Base-by-base conservation (phyloP, 768 basidiomycete genomes). In the Suillus americanus region DNA sequence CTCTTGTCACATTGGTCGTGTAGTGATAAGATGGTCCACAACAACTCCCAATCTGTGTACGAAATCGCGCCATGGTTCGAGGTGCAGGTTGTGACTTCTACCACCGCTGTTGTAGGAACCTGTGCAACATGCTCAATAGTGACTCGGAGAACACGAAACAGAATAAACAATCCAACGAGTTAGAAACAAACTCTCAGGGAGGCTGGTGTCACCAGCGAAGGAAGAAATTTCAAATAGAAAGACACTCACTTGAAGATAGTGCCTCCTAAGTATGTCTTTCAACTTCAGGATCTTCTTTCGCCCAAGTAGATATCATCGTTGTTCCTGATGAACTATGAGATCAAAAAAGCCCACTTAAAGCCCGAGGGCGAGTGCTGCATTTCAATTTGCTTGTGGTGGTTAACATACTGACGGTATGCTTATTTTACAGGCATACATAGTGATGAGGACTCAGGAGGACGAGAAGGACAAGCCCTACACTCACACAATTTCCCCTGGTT, bases 51-150 rank as follows among this genome's bases (percentile, higher is more conserved):
- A 65, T 81, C 83, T 55, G 83, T 91, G 78, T 90, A 91, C 71
- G 81, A 87, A 82, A 86, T 57, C 89, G 91, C 61, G 87, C 94
- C 10, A 82, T 84, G 16, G 83, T 89, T 5, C 92, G 93, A 72
- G 89, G 89, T 1, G 73, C 88, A 33, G 92, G n/a, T 3, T 12
- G n/a, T 16, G 6, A 23, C 46, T 46, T 46, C 92, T 0, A 73
- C 92, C 66, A 83, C 83, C 38, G 87, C 89, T 8, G 79, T 33
- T 55, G 82, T 77, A 4, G 79, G 83, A 62, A 75, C 66, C 63
- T 77, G 69, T 71, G 40, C 45, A 18, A 59, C 35, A 20, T 16
- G 41, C 1, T 56, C 50, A 38, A 70, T 48, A 66, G 73, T 6
- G 6, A 33, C 33, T 6, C 6, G 33, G 33, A 33, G 33, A 5